These are phyloP conservation scores for Eutypa lata DNA, from an alignment of 2,329 filamentous ascomycete genomes.

Conservation along the genomic window DNA sequence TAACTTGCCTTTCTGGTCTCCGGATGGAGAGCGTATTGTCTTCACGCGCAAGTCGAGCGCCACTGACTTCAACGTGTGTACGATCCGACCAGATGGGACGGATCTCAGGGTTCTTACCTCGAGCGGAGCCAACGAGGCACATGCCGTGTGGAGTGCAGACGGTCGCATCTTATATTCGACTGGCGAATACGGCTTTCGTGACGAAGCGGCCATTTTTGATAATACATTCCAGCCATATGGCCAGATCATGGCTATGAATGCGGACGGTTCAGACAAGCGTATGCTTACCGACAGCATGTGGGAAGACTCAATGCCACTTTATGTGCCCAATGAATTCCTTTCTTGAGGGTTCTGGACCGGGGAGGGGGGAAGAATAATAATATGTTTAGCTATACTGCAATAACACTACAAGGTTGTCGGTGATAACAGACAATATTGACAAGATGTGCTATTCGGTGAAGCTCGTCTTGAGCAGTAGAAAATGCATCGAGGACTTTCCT, in stretches of 20 bases:
- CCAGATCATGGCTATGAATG: constrained; percentile 41
- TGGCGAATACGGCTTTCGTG: constrained; percentile 41
- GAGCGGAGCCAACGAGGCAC: constrained; percentile 38
- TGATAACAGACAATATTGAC: no score
- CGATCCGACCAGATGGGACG: constrained; percentile 37
- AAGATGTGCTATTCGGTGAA: no score
- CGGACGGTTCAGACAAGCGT: constrained; percentile 32
- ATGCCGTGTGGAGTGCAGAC: constrained; percentile 41
- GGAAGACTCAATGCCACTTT: constrained; percentile 29
- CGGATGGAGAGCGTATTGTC: constrained; percentile 34
- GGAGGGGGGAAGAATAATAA: no score
- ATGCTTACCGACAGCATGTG: constrained; percentile 29
- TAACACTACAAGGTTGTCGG: no score
- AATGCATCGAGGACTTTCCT: no score
- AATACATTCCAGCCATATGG: constrained; percentile 43
- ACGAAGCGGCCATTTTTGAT: constrained; percentile 38
- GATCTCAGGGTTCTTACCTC: constrained; percentile 31
- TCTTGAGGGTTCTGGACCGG: neutral
- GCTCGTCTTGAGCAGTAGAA: no score
- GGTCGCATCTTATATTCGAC: constrained; percentile 38
- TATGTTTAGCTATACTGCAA: no score
- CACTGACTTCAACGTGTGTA: constrained; percentile 37
- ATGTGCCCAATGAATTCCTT: neutral
- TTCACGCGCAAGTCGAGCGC: constrained; percentile 33
- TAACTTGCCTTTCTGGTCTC: constrained; percentile 36